phyloP scores from a whole-genome alignment of 331 rosid species.

The Prunus yedoensis region DNA sequence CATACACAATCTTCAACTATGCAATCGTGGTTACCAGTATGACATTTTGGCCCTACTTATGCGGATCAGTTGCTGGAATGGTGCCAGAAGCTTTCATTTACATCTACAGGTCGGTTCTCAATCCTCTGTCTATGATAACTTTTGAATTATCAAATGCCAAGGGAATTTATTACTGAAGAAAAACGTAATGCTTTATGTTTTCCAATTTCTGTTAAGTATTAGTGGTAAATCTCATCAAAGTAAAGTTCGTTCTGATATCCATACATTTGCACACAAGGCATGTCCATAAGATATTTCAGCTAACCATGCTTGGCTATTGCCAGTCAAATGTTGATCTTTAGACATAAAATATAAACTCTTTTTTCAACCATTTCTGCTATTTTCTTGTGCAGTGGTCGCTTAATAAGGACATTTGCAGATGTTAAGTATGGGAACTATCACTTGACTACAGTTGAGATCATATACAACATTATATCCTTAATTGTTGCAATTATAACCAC shows the following conservation, averaged over 20 bases:
- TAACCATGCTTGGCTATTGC: background rate
- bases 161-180: background rate
- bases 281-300: background rate
- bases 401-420: constrained; percentile 75
- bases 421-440: constrained; percentile 79
- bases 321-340: background rate
- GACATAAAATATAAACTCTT: background rate
- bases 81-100: constrained; percentile 96
- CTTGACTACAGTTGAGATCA: constrained; percentile 78
- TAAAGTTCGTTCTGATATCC: background rate
- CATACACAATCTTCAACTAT: constrained; percentile 94
- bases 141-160: background rate
- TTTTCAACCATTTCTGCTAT: background rate
- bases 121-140: constrained; percentile 1
- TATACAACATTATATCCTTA: constrained; percentile 79
- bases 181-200: background rate
- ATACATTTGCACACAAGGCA: background rate
- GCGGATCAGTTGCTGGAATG: constrained; percentile 97
- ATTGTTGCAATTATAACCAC: constrained; percentile 62
- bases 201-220: background rate
- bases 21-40: constrained; percentile 92
- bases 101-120: constrained; percentile 71
- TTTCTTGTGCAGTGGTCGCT: constrained; percentile 67
- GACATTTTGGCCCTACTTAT: constrained; percentile 93
- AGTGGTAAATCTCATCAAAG: background rate